phyloP scores from a whole-genome alignment of 1,139 yeast species.

The Blastobotrys buckinghamii region DNA sequence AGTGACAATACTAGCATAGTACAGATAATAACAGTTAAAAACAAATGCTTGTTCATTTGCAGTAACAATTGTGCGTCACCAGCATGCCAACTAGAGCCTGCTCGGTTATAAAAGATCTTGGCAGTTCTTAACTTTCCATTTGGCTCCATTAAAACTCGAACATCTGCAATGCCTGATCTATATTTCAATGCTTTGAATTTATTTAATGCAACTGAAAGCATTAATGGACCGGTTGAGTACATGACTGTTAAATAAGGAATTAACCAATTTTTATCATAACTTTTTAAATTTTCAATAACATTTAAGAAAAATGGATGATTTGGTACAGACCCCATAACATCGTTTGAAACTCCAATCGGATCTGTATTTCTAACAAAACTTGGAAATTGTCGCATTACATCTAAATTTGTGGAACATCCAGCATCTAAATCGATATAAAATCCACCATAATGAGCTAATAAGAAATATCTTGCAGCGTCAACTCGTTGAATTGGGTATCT shows the following conservation, averaged over 20 bases:
- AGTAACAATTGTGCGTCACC: conserved; percentile 75
- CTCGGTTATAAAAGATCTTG: conserved; percentile 65
- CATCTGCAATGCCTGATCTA: conserved; percentile 8
- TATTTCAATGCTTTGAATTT: conserved; percentile 51
- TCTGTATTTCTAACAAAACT: conserved; percentile 83
- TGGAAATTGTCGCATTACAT: conserved; percentile 72
- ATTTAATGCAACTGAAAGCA: conserved; percentile 80
- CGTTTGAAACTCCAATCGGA: conserved; percentile 90
- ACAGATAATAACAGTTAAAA: conserved; percentile 64
- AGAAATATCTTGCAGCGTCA: conserved; percentile 84
- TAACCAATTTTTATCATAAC: conserved; percentile 38
- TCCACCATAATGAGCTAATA: conserved; percentile 80
- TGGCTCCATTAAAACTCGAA: conserved; percentile 55
- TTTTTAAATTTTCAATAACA: conserved; percentile 56
- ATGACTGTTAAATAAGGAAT: conserved; percentile 90
- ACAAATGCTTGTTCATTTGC: conserved; percentile 60
- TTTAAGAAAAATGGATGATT: conserved; percentile 78
- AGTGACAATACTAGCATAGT: conserved; percentile 50
- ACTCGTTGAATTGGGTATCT: conserved; percentile 83
- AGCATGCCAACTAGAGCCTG: conserved; percentile 86
- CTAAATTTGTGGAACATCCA: conserved; percentile 71
- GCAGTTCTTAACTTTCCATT: conserved; percentile 35
- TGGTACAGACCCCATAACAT: conserved; percentile 87
- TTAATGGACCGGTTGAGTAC: conserved; percentile 91
- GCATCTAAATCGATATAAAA: conserved; percentile 86